These are phyloP conservation scores for Mayamaea pseudoterrestris DNA, from an alignment of 108 stramenopile species.

Conservation along the genomic window DNA sequence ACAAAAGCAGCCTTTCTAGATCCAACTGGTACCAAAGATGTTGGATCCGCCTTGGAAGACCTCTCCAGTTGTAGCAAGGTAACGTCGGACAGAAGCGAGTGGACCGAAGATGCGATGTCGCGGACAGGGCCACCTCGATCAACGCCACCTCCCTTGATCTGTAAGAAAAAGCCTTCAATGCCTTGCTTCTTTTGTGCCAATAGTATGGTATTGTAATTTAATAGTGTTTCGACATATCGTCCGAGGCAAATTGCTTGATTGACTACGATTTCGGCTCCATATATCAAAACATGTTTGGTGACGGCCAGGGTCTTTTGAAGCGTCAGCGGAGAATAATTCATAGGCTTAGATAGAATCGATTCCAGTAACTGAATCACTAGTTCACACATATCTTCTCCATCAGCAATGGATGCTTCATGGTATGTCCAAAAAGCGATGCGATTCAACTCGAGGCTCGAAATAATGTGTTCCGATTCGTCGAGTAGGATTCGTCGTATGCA, in stretches of 20 bases:
- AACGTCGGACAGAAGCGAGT: slow-evolving; percentile 18
- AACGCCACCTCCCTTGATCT: slow-evolving; percentile 47
- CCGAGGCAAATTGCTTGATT: slow-evolving; percentile 23
- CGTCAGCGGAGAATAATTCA: slow-evolving; percentile 23
- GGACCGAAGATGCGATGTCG: slow-evolving; percentile 25
- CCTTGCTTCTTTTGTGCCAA: slow-evolving; percentile 25
- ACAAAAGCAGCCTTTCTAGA: slow-evolving; percentile 26
- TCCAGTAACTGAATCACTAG: slow-evolving; percentile 38
- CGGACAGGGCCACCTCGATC: slow-evolving; percentile 46
- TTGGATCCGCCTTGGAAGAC: slow-evolving; percentile 29
- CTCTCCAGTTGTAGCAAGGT: slow-evolving; percentile 25
- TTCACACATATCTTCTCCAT: slow-evolving; percentile 23
- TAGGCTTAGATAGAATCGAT: slow-evolving; percentile 17
- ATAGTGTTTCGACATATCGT: slow-evolving; percentile 16
- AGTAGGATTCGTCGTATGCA: too few species aligned
- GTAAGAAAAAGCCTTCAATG: slow-evolving; percentile 14
- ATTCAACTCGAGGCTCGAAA: slow-evolving; percentile 38
- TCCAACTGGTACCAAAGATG: slow-evolving; percentile 48
- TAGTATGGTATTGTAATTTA: slow-evolving; percentile 41
- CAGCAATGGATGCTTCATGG: slow-evolving; percentile 10
- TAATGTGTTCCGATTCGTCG: slow-evolving; percentile 33
- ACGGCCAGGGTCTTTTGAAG: slow-evolving; percentile 40
- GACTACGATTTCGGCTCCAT: slow-evolving; percentile 38
- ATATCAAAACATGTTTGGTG: slow-evolving; percentile 30
- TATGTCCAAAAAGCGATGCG: slow-evolving; percentile 46